These are phyloP conservation scores for Metschnikowia proteae DNA, from an alignment of 805 yeast species.

Conservation along the genomic window DNA sequence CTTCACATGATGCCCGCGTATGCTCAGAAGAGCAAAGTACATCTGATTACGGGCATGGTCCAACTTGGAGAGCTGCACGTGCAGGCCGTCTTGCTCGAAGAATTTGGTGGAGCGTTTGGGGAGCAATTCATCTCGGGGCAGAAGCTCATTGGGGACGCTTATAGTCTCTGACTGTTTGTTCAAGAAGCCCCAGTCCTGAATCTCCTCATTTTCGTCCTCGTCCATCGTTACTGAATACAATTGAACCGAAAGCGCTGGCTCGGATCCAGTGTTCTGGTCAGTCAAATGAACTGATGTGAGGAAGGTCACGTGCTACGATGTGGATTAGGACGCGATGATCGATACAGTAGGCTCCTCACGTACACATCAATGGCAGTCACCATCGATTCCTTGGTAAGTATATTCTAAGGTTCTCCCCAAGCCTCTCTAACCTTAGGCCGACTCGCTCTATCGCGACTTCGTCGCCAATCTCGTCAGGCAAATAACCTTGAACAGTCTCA, in stretches of 20 bases:
- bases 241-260: neutral
- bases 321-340: neutral
- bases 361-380: conserved; percentile 10
- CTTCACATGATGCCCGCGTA: conserved; percentile 48
- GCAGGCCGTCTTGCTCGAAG: conserved; percentile 76
- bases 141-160: neutral
- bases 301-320: conserved; percentile 2
- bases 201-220: conserved; percentile 31
- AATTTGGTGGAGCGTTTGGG: conserved; percentile 85
- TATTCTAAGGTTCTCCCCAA: neutral
- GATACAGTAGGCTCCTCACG: neutral
- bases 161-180: conserved; percentile 6
- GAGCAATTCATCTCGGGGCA: conserved; percentile 24
- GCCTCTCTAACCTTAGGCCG: conserved; percentile 27
- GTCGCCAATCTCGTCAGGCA: conserved; percentile 30
- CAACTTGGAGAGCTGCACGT: conserved; percentile 46
- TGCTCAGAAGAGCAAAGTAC: conserved; percentile 59
- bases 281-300: neutral
- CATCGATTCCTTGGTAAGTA: conserved; percentile 16
- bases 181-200: conserved; percentile 51
- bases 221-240: conserved; percentile 6
- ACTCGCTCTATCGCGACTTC: conserved; percentile 35
- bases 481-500: conserved; percentile 15
- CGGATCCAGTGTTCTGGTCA: neutral
- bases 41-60: conserved; percentile 59